A percentile compares a stretch with the other conserved stretches of the same genome.
Conservation (phyloP, 2,329 filamentous ascomycete genomes). For the Cladosporium phlei region DNA sequence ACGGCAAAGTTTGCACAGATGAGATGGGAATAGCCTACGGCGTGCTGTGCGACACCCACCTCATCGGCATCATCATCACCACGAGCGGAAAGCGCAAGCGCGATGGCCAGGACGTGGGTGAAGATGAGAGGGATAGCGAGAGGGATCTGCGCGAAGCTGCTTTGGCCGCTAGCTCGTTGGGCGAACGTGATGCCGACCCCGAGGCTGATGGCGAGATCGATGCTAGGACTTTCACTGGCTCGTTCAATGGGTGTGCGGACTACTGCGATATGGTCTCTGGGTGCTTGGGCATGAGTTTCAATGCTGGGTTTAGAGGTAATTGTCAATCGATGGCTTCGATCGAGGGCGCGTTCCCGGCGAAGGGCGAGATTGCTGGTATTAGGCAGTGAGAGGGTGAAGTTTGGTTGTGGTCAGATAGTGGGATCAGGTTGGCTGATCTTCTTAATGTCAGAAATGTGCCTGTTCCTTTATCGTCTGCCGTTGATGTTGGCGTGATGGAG, state of each 20-base stretch:
- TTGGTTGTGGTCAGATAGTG: too few species aligned
- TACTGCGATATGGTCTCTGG: constrained; percentile 16
- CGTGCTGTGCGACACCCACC: constrained; percentile 18
- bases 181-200: constrained; percentile 12
- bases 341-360: constrained; percentile 16
- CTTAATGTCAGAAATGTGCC: too few species aligned
- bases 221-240: constrained; percentile 16
- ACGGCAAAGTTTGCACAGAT: constrained; percentile 17
- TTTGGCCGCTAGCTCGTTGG: constrained; percentile 9
- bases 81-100: constrained; percentile 18
- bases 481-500: too few species aligned
- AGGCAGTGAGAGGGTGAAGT: constrained; percentile 1
- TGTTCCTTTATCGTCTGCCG: too few species aligned
- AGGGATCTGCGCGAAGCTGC: constrained; percentile 10
- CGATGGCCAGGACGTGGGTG: constrained; percentile 3
- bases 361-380: constrained; percentile 16
- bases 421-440: too few species aligned
- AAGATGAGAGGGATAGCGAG: too few species aligned
- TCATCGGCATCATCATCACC: constrained; percentile 20
- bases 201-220: constrained; percentile 4
- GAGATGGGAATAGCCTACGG: constrained; percentile 15
- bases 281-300: constrained; percentile 18
- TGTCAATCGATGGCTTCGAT: constrained; percentile 10
- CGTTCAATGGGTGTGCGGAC: constrained; percentile 16
- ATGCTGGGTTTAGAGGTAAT: constrained; percentile 13